A percentile compares a stretch with the other conserved stretches of the same genome.
These are phyloP conservation scores for Tolypocladium pustulatum DNA, from an alignment of 2,329 filamentous ascomycete genomes.

Conservation along the genomic window DNA sequence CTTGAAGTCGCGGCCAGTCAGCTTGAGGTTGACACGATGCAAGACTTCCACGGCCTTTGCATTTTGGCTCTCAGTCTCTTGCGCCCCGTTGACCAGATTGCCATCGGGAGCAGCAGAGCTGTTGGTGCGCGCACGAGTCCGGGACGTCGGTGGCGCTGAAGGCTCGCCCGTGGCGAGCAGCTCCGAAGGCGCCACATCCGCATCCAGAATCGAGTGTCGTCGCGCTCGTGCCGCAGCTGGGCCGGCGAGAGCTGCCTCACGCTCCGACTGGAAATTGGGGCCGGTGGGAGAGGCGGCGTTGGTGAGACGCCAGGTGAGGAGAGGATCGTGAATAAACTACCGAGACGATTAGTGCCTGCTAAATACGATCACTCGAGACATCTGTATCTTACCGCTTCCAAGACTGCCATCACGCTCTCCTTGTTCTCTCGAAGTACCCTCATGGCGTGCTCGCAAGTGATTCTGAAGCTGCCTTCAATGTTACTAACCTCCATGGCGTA, in stretches of 20 bases:
- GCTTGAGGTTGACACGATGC: slow-evolving; percentile 84
- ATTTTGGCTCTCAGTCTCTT: slow-evolving; percentile 74
- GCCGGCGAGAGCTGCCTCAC: slow-evolving; percentile 41
- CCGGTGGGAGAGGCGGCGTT: slow-evolving; percentile 52
- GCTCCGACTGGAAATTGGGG: slow-evolving; percentile 55
- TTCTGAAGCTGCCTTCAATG: slow-evolving; percentile 96
- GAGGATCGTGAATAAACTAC: slow-evolving; percentile 97
- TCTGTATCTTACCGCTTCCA: slow-evolving; percentile 72
- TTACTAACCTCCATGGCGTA: slow-evolving; percentile 99
- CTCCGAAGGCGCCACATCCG: slow-evolving; percentile 47
- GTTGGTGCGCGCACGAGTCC: slow-evolving; percentile 49
- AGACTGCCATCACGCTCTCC: slow-evolving; percentile 94
- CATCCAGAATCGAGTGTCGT: slow-evolving; percentile 60
- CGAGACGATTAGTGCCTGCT: not conserved
- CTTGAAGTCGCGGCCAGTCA: slow-evolving; percentile 90
- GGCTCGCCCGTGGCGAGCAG: slow-evolving; percentile 37
- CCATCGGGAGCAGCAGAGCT: slow-evolving; percentile 34
- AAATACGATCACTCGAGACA: too few relatives aligned
- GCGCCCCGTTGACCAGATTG: slow-evolving; percentile 24
- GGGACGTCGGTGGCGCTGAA: slow-evolving; percentile 35
- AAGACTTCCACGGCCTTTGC: slow-evolving; percentile 86
- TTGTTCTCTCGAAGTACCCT: slow-evolving; percentile 92
- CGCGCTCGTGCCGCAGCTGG: slow-evolving; percentile 42
- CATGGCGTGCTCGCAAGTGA: slow-evolving; percentile 98
- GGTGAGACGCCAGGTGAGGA: slow-evolving; percentile 90